Evolutionary conservation across 1,139 yeast genomes (phyloP).

Genomic region (Magnusiomyces paraingens): DNA sequence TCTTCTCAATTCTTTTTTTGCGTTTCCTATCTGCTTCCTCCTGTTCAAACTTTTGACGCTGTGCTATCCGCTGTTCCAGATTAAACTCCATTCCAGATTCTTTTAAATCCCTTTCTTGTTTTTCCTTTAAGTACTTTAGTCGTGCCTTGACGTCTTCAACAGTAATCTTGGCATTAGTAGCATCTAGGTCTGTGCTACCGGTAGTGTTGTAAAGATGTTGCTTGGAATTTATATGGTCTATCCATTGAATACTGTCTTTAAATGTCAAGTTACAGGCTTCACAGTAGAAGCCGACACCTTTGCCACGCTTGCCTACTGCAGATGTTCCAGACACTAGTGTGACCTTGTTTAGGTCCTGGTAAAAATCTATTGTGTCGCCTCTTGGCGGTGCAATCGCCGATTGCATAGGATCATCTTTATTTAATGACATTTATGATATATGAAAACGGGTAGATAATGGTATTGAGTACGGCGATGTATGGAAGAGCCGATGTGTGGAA

Average conservation of each 20-base stretch:
- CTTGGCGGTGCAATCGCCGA: too few species aligned
- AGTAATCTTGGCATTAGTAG: conserved; percentile 27
- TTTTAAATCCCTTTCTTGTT: conserved; percentile 36
- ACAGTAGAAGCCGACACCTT: conserved; percentile 77
- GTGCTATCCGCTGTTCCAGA: conserved; percentile 42
- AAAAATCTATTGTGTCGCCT: conserved; percentile 31
- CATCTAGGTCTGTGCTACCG: conserved; percentile 29
- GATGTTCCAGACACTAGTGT: conserved; percentile 42
- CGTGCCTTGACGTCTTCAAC: conserved; percentile 34
- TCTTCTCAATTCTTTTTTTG: conserved; percentile 40
- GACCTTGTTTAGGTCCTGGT: conserved; percentile 41
- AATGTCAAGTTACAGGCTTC: conserved; percentile 72
- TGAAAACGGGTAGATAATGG: neutral
- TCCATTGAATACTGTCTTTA: conserved; percentile 71
- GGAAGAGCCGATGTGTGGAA: neutral
- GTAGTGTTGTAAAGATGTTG: conserved; percentile 31
- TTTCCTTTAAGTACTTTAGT: conserved; percentile 27
- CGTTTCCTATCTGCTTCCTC: too few species aligned
- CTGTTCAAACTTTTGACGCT: too few species aligned
- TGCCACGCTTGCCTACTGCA: conserved; percentile 45
- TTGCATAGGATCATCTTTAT: too few species aligned
- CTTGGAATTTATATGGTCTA: conserved; percentile 75
- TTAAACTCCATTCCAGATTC: conserved; percentile 34
- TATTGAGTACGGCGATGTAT: neutral
- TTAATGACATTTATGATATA: conserved; percentile 8